These are phyloP conservation scores for Malassezia slooffiae DNA, from an alignment of 1,284 basidiomycete species.

Conservation along the genomic window DNA sequence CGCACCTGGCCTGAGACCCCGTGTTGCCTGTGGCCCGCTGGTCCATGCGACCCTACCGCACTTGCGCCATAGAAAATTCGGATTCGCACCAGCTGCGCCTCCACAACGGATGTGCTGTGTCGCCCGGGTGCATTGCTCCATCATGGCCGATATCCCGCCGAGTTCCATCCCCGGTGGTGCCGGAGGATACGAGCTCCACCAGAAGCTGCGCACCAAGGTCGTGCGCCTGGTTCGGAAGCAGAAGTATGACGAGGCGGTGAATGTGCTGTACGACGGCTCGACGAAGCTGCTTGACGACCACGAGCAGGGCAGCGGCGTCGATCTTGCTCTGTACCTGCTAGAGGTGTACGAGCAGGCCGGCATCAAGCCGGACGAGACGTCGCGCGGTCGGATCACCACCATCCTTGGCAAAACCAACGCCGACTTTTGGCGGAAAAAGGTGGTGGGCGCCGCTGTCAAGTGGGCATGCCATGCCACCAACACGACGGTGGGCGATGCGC, in stretches of 20 bases:
- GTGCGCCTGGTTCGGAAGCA: conserved; percentile 43
- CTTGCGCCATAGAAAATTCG: background rate
- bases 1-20: conserved; percentile 16
- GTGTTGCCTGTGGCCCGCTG: background rate
- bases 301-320: conserved; percentile 43
- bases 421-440: conserved; percentile 44
- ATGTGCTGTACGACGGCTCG: conserved; percentile 29
- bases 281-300: conserved; percentile 27
- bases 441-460: conserved; percentile 38
- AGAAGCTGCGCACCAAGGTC: conserved; percentile 43
- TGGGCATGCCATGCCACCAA: conserved; percentile 26
- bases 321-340: conserved; percentile 41
- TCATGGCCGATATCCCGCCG: too few species aligned
- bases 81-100: too few species aligned
- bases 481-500: conserved; percentile 28
- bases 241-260: conserved; percentile 37
- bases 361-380: conserved; percentile 18
- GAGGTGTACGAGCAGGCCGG: conserved; percentile 34
- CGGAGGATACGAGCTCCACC: conserved; percentile 43
- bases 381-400: conserved; percentile 23
- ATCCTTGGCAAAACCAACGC: conserved; percentile 24
- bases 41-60: background rate
- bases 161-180: conserved; percentile 6
- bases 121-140: too few species aligned
- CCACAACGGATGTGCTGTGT: too few species aligned